Conservation (phyloP, 768 basidiomycete genomes). For the Boletus reticuloceps region DNA sequence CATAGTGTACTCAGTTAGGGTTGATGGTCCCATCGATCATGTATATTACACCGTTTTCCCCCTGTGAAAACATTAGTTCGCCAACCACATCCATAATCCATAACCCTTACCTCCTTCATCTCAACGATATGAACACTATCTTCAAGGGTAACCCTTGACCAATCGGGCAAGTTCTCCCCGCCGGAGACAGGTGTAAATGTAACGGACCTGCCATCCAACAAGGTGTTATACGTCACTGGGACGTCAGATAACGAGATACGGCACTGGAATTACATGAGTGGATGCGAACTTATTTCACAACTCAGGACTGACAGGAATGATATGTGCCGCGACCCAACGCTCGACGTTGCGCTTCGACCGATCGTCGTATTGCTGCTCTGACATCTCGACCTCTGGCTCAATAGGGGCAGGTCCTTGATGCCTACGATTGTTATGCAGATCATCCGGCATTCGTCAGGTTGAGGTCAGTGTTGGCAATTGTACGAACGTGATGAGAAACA, state of each 20-base stretch:
- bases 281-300: neutral
- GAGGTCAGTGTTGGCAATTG: neutral
- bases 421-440: slow-evolving; percentile 34
- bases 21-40: slow-evolving; percentile 41
- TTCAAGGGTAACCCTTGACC: slow-evolving; percentile 59
- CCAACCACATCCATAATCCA: neutral
- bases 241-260: slow-evolving; percentile 42
- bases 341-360: slow-evolving; percentile 65
- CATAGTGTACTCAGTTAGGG: slow-evolving; percentile 7
- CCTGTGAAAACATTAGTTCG: slow-evolving; percentile 26
- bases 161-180: slow-evolving; percentile 43
- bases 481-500: neutral
- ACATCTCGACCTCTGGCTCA: slow-evolving; percentile 50
- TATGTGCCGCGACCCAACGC: slow-evolving; percentile 79
- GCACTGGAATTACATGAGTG: slow-evolving; percentile 26
- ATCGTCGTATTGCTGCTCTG: slow-evolving; percentile 65
- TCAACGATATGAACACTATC: slow-evolving; percentile 52
- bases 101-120: slow-evolving; percentile 55
- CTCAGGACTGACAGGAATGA: slow-evolving; percentile 62
- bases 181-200: slow-evolving; percentile 43
- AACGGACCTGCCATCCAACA: slow-evolving; percentile 57
- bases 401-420: slow-evolving; percentile 51
- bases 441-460: neutral
- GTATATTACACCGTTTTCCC: slow-evolving; percentile 43
- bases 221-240: slow-evolving; percentile 49